phyloP scores from a whole-genome alignment of 305 asterid genomes.

The Petunia hybrid region DNA sequence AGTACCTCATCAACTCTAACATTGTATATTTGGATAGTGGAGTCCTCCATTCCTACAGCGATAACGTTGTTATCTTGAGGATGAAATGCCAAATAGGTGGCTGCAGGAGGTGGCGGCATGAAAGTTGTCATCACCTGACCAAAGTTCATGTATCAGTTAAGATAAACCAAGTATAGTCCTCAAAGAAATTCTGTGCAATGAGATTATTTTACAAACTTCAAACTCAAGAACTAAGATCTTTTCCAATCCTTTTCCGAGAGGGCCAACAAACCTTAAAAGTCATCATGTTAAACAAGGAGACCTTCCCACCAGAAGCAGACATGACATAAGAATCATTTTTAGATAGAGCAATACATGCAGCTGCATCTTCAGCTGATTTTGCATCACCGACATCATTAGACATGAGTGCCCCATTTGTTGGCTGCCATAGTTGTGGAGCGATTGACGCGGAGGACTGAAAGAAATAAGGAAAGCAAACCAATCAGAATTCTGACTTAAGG shows the following conservation, averaged over 20 bases:
- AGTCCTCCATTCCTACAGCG: constrained; percentile 98
- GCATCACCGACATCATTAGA: constrained; percentile 78
- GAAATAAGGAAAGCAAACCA: constrained; percentile 35
- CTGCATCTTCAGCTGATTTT: constrained; percentile 82
- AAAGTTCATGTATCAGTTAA: constrained; percentile 37
- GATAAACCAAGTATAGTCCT: constrained; percentile 28
- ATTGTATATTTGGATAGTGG: constrained; percentile 90
- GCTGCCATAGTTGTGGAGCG: constrained; percentile 93
- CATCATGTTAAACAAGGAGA: constrained; percentile 98
- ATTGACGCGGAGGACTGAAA: constrained; percentile 83
- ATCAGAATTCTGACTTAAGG: constrained; percentile 21
- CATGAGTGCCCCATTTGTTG: constrained; percentile 82
- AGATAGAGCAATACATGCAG: constrained; percentile 90
- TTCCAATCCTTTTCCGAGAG: constrained; percentile 18
- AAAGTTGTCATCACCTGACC: constrained; percentile 92
- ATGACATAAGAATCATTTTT: constrained; percentile 95
- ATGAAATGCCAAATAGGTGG: constrained; percentile 92
- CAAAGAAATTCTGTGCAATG: constrained; percentile 8
- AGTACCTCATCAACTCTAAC: constrained; percentile 95
- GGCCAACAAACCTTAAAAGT: constrained; percentile 75
- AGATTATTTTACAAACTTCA: background rate
- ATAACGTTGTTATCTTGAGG: constrained; percentile 95
- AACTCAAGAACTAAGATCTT: constrained; percentile 5
- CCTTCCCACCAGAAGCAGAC: constrained; percentile 99
- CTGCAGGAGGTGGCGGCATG: constrained; percentile 98